Percentiles rank a stretch among this genome's conserved stretches.
phyloP scores from a whole-genome alignment of 78 protist species.

The Dictyostelium citrinum region DNA sequence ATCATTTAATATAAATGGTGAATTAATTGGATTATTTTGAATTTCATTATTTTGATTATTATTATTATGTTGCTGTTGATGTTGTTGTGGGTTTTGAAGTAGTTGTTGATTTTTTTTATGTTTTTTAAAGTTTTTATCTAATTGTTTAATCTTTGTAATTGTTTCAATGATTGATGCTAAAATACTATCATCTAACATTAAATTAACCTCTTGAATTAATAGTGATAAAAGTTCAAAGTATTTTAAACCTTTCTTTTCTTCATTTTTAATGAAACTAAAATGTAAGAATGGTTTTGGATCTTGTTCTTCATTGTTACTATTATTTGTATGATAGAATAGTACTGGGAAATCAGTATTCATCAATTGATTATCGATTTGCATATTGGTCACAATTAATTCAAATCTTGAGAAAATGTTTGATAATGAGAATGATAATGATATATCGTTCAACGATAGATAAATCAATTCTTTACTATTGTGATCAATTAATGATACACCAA shows the following conservation, averaged over 20 bases:
- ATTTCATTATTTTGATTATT: neutral
- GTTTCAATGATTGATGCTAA: conserved; percentile 53
- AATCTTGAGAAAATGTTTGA: conserved; percentile 43
- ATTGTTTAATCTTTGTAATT: conserved; percentile 3
- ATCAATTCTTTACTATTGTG: conserved; percentile 34
- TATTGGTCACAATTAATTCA: conserved; percentile 17
- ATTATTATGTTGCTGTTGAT: neutral
- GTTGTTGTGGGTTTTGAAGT: neutral
- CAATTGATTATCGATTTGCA: conserved; percentile 81
- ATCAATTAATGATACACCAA: conserved; percentile 64
- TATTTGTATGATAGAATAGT: conserved; percentile 24
- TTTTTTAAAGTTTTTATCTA: neutral
- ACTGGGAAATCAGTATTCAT: conserved; percentile 76
- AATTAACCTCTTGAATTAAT: conserved; percentile 57
- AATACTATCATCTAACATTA: conserved; percentile 61
- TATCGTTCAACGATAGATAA: conserved; percentile 64
- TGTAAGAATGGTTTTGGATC: conserved; percentile 66
- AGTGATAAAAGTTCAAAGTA: conserved; percentile 45
- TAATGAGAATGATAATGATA: conserved; percentile 9
- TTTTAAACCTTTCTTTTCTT: conserved; percentile 46
- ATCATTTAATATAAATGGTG: neutral
- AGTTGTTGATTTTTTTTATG: conserved; percentile 1
- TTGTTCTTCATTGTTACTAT: neutral
- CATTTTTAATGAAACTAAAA: conserved; percentile 67
- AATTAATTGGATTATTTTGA: neutral